phyloP scores from a whole-genome alignment of 2,329 filamentous ascomycete species.

The Paecilomyces fulvus region DNA sequence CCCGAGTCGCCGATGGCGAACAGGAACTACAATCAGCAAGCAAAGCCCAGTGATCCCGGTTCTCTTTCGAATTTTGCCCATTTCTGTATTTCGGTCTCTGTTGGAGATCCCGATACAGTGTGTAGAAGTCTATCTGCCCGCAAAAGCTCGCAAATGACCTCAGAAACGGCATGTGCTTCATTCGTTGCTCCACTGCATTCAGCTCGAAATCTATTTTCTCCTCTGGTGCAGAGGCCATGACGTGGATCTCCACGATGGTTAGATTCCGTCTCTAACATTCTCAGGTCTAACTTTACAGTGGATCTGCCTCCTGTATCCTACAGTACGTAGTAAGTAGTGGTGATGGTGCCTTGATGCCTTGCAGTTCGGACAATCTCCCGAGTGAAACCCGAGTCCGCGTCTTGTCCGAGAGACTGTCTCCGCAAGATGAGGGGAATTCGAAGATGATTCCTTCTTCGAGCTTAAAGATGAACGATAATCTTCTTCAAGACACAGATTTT shows the following conservation, averaged over 20 bases:
- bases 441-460: not conserved
- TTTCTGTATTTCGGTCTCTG: not conserved
- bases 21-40: not conserved
- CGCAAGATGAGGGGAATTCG: not conserved
- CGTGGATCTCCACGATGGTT: not conserved
- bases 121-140: not conserved
- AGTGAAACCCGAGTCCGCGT: not conserved
- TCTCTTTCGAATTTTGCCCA: not conserved
- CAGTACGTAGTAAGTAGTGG: not conserved
- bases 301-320: not conserved
- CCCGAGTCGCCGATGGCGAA: not conserved
- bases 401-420: not conserved
- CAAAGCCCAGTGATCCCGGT: not conserved
- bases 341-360: not conserved
- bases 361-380: not conserved
- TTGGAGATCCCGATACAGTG: not conserved
- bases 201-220: not conserved
- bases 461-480: not conserved
- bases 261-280: not conserved
- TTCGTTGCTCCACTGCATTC: not conserved
- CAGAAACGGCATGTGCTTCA: not conserved
- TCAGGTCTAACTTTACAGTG: not conserved
- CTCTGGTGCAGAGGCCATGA: not conserved
- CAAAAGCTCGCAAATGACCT: not conserved
- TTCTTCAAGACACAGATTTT: not conserved